phyloP scores from a whole-genome alignment of 1,139 yeast genomes.

The Taiozyma sp. region DNA sequence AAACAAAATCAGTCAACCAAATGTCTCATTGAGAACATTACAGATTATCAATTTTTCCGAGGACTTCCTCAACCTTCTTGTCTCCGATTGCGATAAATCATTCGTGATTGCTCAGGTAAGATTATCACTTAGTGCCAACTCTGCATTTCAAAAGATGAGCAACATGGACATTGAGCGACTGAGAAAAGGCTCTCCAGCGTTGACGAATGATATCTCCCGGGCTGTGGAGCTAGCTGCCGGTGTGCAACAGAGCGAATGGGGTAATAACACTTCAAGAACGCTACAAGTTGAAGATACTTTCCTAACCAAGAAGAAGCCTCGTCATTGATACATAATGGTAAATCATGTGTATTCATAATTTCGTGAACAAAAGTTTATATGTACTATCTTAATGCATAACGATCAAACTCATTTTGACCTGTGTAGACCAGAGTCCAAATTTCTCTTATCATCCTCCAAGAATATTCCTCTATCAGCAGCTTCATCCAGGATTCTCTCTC shows the following conservation, averaged over 20 bases:
- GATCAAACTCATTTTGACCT: neutral
- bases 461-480: slow-evolving; percentile 40
- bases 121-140: neutral
- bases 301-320: neutral
- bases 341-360: neutral
- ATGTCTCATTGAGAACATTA: slow-evolving; percentile 3
- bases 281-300: slow-evolving; percentile 18
- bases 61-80: slow-evolving; percentile 4
- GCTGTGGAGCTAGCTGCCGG: slow-evolving; percentile 18
- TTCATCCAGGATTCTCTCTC: slow-evolving; percentile 31
- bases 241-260: slow-evolving; percentile 23
- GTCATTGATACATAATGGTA: neutral
- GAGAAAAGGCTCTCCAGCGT: slow-evolving; percentile 15
- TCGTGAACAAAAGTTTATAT: neutral
- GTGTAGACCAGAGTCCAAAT: slow-evolving; percentile 5
- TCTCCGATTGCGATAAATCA: slow-evolving; percentile 5
- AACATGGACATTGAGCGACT: slow-evolving; percentile 11
- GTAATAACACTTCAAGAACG: slow-evolving; percentile 10
- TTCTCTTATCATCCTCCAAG: slow-evolving; percentile 28
- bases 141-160: slow-evolving; percentile 11
- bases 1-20: neutral
- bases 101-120: slow-evolving; percentile 5
- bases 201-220: slow-evolving; percentile 14
- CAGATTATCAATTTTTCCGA: slow-evolving; percentile 6
- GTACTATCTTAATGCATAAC: neutral